phyloP scores from a whole-genome alignment of 2,329 filamentous ascomycete genomes.

The Talaromyces sp. region DNA sequence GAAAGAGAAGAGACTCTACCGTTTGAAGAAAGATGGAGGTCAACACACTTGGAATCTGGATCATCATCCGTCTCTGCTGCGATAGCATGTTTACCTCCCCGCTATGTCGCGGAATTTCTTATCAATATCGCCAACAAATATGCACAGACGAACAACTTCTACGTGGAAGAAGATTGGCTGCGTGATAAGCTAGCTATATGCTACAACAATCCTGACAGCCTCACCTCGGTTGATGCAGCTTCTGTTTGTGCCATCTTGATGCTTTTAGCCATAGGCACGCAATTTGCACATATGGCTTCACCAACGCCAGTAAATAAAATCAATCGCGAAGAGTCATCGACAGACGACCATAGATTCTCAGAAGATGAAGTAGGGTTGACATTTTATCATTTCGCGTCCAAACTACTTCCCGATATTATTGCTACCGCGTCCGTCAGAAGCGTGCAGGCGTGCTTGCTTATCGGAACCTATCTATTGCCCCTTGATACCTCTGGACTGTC shows the following conservation, averaged over 20 bases:
- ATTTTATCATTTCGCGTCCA: slow-evolving; percentile 56
- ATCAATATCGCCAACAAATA: slow-evolving; percentile 45
- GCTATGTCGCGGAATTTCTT: slow-evolving; percentile 44
- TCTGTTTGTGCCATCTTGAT: slow-evolving; percentile 43
- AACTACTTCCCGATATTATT: slow-evolving; percentile 56
- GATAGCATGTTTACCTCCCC: slow-evolving; percentile 40
- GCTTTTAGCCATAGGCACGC: slow-evolving; percentile 43
- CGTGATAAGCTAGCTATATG: slow-evolving; percentile 37
- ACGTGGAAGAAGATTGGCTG: slow-evolving; percentile 43
- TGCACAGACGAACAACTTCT: slow-evolving; percentile 44
- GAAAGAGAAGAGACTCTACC: slow-evolving; percentile 36
- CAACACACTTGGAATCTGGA: slow-evolving; percentile 40
- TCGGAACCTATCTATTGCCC: slow-evolving; percentile 55
- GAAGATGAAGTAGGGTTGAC: slow-evolving; percentile 55
- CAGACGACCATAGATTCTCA: slow-evolving; percentile 38
- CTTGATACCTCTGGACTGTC: slow-evolving; percentile 56
- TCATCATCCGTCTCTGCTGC: slow-evolving; percentile 37
- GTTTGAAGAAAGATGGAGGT: slow-evolving; percentile 43
- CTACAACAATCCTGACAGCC: slow-evolving; percentile 34
- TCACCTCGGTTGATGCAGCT: slow-evolving; percentile 38
- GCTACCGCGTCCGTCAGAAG: slow-evolving; percentile 55
- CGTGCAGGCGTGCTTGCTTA: slow-evolving; percentile 56
- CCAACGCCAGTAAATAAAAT: slow-evolving; percentile 34
- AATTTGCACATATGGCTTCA: slow-evolving; percentile 44
- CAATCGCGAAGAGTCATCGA: slow-evolving; percentile 22